Base-by-base conservation (phyloP, 129 eudicot genomes). In the Arctium lappa region DNA sequence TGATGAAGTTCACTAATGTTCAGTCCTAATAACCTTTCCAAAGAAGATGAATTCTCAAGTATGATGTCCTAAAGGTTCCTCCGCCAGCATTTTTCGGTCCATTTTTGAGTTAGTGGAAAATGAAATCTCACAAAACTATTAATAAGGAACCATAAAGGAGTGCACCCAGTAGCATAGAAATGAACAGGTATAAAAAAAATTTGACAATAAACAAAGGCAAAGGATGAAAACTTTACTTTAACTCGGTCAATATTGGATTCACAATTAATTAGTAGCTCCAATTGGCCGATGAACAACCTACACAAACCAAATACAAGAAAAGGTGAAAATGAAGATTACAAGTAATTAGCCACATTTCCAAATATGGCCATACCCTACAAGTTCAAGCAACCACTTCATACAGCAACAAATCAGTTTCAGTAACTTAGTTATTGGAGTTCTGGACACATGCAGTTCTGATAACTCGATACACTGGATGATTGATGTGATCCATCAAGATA, bases 221-320 rank as follows among this genome's bases (percentile, higher is more conserved):
- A 37, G 78, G 76, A 78, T 42, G 74, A 76, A 88, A 72, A 31
- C 18, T 73, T 85, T 94, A 95, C 98, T 79, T 87, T 89, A 73
- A 69, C 74, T 71, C 38, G 79, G 72, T 84, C 85, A 22, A 70
- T 87, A 82, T 78, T 86, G 72, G 78, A 62, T 69, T 89, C 91
- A 72, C 50, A 91, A 88, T 75, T 80, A 71, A 90, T 75, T 76
- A 82, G 86, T 8, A 92, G 87, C 53, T 90, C 98, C 73, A 93
- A 69, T 50, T 88, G 92, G 30, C 65, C 85, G 62, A 84, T 85
- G 86, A 96, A 96, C 84, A 85, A 85, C 93, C 99, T 96, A 88
- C 86, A 90, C 33, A 60, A 42, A 65, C 37, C 66, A 76, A 16
- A 62, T 73, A 46, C 68, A 84, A 60, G 18, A 60, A 68, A 79